Evolutionary conservation across 768 basidiomycete genomes (phyloP).

Genomic region (Tylopilus cervinicoccineus): DNA sequence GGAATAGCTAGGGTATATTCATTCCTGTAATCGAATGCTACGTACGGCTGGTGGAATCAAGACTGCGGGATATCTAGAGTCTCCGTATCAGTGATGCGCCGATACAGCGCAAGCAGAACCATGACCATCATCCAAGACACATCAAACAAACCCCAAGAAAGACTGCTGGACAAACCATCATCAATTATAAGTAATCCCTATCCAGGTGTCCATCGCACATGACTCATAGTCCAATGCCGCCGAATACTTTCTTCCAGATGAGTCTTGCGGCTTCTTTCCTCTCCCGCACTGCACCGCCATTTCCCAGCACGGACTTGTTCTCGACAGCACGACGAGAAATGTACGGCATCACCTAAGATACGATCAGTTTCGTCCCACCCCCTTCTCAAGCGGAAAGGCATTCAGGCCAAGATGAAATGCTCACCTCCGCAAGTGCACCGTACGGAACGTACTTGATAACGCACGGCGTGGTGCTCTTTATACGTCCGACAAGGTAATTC

Average conservation of each 20-base stretch:
- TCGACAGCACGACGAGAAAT: conserved; percentile 84
- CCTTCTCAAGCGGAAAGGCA: background rate
- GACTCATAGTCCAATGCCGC: conserved; percentile 20
- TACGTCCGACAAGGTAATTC: background rate
- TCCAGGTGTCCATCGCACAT: background rate
- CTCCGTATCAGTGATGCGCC: background rate
- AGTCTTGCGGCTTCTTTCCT: conserved; percentile 25
- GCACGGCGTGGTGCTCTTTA: conserved; percentile 27
- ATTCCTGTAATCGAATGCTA: background rate
- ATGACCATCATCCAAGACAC: background rate
- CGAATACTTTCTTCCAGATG: conserved; percentile 33
- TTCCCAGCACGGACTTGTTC: conserved; percentile 85
- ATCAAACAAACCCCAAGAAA: background rate
- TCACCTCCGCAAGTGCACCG: conserved; percentile 62
- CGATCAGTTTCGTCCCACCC: background rate
- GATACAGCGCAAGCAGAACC: background rate
- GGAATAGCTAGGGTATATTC: too few species aligned
- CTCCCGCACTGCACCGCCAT: conserved; percentile 53
- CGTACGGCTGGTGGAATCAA: background rate
- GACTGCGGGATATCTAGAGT: background rate
- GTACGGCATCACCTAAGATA: conserved; percentile 80
- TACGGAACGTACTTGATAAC: conserved; percentile 85
- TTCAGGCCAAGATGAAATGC: background rate
- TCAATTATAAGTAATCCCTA: too few species aligned
- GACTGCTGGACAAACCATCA: background rate